Evolutionary conservation across 2,329 filamentous ascomycete genomes (phyloP), one percentile per base, ranked within the genome.

Genomic region (Colletotrichum phormii): DNA sequence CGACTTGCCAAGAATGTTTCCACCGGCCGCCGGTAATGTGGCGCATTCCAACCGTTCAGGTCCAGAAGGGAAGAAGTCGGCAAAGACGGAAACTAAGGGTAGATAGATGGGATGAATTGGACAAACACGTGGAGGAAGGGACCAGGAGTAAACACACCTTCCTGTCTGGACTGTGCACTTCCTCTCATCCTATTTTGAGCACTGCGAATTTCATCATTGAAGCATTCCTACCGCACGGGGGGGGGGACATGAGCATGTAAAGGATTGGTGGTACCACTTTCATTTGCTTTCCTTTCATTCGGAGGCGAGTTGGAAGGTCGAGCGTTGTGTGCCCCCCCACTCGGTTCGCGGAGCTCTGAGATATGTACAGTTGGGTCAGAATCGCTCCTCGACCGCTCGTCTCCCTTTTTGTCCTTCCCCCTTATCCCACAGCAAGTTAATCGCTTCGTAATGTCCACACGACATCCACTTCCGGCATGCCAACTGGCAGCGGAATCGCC

Each of bases 301-400:
- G 64, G 66, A 60, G 54, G 59, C 11, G 60, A 60, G 65, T 64
- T 55, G 60, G 62, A 72, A 67, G 54, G 60, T 61, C 29, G 70
- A 64, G 65, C 70, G 54, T 62, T 26, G 54, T 60, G 53, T 12
- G 35, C 54, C 51, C 31, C 64, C 51, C n/a, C n/a, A 62, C 49
- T 54, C 42, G 53, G 37, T 46, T 64, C 42, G 37, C 7, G 42
- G 51, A 64, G 64, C 65, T 67, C 65, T 70, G 65, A 72, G 60
- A 57, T 72, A 72, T 72, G 65, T 72, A 72, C 70, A 72, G 54
- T 37, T 55, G 65, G 64, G 70, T 55, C 70, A 69, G 42, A 42
- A 42, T 46, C 54, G 70, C 65, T 64, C 59, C 53, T 49, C 33
- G 65, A 69, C 59, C 33, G 53, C 35, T 64, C 65, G 59, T 46